phyloP scores from a whole-genome alignment of 163 green algal genomes.

The Trebouxiophyceae sp. region DNA sequence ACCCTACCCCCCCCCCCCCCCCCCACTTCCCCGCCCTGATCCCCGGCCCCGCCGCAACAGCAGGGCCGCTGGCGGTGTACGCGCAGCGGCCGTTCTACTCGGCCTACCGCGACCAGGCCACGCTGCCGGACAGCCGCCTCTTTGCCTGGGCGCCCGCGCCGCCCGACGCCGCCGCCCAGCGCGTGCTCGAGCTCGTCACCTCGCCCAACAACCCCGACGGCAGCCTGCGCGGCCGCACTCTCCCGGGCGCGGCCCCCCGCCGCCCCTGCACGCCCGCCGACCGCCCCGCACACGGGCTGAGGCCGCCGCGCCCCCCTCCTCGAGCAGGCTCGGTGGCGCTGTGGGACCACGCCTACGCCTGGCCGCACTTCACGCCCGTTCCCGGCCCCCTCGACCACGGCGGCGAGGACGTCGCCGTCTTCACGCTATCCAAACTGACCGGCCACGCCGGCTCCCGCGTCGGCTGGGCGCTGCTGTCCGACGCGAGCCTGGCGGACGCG shows the following conservation, averaged over 20 bases:
- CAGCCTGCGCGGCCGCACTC: not conserved
- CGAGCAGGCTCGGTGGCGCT: slow-evolving; percentile 3
- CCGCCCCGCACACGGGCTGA: not conserved
- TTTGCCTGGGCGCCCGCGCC: not conserved
- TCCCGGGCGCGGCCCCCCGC: not conserved
- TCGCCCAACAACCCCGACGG: slow-evolving; percentile 14
- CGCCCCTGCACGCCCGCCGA: not conserved
- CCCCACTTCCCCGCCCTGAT: no score
- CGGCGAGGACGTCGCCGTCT: slow-evolving; percentile 1
- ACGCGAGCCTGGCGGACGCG: not conserved
- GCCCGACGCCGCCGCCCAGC: not conserved
- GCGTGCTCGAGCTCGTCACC: slow-evolving; percentile 6
- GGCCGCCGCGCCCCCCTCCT: not conserved
- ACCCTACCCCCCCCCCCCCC: no score
- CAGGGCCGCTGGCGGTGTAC: not conserved
- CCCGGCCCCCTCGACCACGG: slow-evolving; percentile 2
- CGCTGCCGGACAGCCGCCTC: not conserved
- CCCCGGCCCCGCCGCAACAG: no score
- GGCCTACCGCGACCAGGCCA: not conserved
- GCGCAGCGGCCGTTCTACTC: not conserved
- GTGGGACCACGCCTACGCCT: slow-evolving; percentile 12
- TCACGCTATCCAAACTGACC: slow-evolving; percentile 16
- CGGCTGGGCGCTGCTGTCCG: slow-evolving; percentile 5
- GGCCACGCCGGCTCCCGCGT: slow-evolving; percentile 10
- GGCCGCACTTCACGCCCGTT: slow-evolving; percentile 13